A percentile compares a stretch with the other conserved stretches of the same genome.
Conservation (phyloP, 2,329 filamentous ascomycete species). For the Botrytis cinerea region DNA sequence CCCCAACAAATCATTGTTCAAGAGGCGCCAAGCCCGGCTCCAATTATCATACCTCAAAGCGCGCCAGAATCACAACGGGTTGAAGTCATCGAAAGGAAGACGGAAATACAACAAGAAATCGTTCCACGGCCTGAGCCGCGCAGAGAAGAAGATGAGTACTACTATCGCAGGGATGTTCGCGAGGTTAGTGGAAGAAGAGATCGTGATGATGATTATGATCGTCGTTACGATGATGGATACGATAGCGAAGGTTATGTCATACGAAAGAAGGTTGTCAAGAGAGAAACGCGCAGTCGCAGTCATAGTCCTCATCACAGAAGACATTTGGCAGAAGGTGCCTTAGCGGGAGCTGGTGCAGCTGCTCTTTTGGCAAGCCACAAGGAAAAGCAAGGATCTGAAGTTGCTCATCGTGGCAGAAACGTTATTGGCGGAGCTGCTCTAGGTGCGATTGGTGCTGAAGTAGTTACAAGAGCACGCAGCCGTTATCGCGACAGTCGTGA, state of each 20-base stretch:
- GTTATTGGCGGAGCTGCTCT: conserved; percentile 57
- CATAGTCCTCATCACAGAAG: conserved; percentile 56
- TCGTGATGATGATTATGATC: conserved; percentile 43
- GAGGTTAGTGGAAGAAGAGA: conserved; percentile 34
- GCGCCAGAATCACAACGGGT: conserved; percentile 33
- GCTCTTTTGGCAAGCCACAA: conserved; percentile 60
- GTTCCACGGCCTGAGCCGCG: conserved; percentile 33
- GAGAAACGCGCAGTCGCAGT: conserved; percentile 52
- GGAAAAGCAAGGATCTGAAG: conserved; percentile 43
- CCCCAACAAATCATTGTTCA: conserved; percentile 62
- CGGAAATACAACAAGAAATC: conserved; percentile 34
- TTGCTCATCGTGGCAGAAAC: conserved; percentile 37
- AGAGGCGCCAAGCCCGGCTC: conserved; percentile 55
- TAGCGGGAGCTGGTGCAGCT: conserved; percentile 62
- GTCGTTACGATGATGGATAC: conserved; percentile 47
- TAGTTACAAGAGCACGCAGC: conserved; percentile 59
- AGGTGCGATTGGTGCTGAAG: conserved; percentile 63
- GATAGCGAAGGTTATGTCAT: conserved; percentile 48
- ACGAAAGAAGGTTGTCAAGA: conserved; percentile 45
- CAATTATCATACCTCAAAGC: conserved; percentile 46
- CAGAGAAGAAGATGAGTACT: conserved; percentile 42
- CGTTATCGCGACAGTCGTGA: conserved; percentile 58
- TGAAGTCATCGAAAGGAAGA: conserved; percentile 35
- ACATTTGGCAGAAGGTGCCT: conserved; percentile 63
- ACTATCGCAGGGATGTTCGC: conserved; percentile 42